phyloP scores from a whole-genome alignment of 164 flowering plant species.

The Stephania cephalantha region DNA sequence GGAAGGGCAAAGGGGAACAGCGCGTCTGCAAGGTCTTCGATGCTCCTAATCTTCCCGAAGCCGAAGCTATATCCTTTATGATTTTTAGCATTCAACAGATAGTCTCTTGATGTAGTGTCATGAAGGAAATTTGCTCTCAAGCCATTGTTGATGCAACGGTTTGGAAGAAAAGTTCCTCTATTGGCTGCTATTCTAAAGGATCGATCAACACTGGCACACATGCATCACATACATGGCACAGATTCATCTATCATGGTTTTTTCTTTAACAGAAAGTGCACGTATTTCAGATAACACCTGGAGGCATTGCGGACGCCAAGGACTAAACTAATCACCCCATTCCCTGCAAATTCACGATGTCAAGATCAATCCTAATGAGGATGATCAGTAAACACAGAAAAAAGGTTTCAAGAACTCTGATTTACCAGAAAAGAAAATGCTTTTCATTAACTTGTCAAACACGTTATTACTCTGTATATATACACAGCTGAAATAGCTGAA shows the following conservation, averaged over 20 bases:
- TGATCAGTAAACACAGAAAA: too few species aligned
- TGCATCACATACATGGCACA: too few species aligned
- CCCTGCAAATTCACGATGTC: neutral
- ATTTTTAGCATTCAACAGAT: neutral
- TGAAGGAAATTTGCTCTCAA: neutral
- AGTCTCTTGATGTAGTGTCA: neutral
- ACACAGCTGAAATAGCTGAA: too few species aligned
- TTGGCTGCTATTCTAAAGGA: neutral
- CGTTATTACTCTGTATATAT: too few species aligned
- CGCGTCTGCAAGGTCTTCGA: constrained; percentile 96
- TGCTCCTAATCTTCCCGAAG: constrained; percentile 94
- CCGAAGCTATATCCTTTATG: constrained; percentile 91
- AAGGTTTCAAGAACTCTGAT: too few species aligned
- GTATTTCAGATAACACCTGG: constrained; percentile 93
- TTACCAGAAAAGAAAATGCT: too few species aligned
- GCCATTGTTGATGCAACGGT: neutral
- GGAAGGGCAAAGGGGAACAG: constrained; percentile 99
- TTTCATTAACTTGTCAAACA: too few species aligned
- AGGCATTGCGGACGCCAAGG: constrained; percentile 91
- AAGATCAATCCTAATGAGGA: too few species aligned
- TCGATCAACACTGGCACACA: neutral
- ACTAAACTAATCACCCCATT: constrained; percentile 29
- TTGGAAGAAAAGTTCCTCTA: neutral
- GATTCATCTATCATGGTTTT: neutral
- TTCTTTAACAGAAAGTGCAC: constrained; percentile 46